Evolutionary conservation across 371 early-diverging fungal genomes (phyloP), one percentile per base, ranked within the genome.

Genomic region (Apophysomyces ossiformis): DNA sequence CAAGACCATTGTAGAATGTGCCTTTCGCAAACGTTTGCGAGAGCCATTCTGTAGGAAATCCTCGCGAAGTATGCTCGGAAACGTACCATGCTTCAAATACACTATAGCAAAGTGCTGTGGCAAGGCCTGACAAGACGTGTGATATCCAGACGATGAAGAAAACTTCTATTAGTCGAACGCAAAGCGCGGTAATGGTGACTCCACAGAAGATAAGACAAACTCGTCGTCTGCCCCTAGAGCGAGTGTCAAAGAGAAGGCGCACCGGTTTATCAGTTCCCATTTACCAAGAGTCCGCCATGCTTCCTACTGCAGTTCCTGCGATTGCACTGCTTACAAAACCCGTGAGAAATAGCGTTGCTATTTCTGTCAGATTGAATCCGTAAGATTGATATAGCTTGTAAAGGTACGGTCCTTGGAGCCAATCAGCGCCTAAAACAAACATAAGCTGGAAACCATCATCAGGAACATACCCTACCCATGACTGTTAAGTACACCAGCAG

Each of bases 1-100:
- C 87, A 21, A 90, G 58, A 11, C 92, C 89, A 66, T 92, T 93
- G 43, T 87, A 70, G 63, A 90, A 91, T 9, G 88, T 90, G 43
- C 85, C 79, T 18, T 79, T 78, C 4, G 89, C 85, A 74, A 93
- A 93, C 0, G 89, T 92, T n/a, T 82, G 85, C 9, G 87, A 80
- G 21, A 91, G 82, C 72, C 85, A 78, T 4, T 75, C 73, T 4
- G 82, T 68, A 0, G 84, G 77, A 61, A 89, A 89, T n/a, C 86
- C 88, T 57, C 78, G 74, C 4, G 83, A 74, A 37, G 79, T 77
- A 71, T 92, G 90, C 60, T 91, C 92, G 15, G 85, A 79, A 37
- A 92, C 88, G 79, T 91, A 89, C 94, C 94, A 93, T 8, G 91
- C 83, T 71, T 93, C 94, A 78, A 93, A 93, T 16, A 90, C 91